Conservation (phyloP, 345 rosid species). For the Gossypium turneri region DNA sequence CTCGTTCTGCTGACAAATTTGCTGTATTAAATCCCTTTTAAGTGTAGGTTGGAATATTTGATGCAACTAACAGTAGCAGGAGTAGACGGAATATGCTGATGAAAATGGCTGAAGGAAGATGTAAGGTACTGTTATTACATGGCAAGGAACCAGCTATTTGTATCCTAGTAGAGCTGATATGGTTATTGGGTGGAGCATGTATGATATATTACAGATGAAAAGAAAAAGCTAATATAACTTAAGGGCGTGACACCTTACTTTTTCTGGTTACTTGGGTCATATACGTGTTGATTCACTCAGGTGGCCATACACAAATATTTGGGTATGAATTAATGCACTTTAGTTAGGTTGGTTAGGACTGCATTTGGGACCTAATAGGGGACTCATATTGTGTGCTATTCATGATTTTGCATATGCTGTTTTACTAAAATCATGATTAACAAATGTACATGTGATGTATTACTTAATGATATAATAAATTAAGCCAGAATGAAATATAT, state of each 20-base stretch:
- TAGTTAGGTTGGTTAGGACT: neutral
- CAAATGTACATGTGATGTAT: neutral
- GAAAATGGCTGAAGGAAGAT: constrained; percentile 99
- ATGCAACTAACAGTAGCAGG: constrained; percentile 92
- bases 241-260: neutral
- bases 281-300: neutral
- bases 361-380: neutral
- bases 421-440: constrained; percentile 4
- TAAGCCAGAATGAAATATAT: neutral
- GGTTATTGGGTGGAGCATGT: constrained; percentile 11
- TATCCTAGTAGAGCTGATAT: constrained; percentile 9
- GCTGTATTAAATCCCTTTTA: constrained; percentile 20
- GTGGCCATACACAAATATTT: neutral
- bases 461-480: neutral
- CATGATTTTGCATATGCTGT: neutral
- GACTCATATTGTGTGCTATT: neutral
- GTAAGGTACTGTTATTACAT: constrained; percentile 63
- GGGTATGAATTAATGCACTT: neutral
- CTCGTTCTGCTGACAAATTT: constrained; percentile 17
- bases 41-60: constrained; percentile 94
- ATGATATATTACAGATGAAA: neutral
- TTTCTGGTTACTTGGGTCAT: neutral
- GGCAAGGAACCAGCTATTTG: neutral
- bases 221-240: neutral
- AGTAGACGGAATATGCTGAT: constrained; percentile 90